Base-by-base conservation (phyloP, 371 early-diverging fungal species). In the Mucor mucedo region DNA sequence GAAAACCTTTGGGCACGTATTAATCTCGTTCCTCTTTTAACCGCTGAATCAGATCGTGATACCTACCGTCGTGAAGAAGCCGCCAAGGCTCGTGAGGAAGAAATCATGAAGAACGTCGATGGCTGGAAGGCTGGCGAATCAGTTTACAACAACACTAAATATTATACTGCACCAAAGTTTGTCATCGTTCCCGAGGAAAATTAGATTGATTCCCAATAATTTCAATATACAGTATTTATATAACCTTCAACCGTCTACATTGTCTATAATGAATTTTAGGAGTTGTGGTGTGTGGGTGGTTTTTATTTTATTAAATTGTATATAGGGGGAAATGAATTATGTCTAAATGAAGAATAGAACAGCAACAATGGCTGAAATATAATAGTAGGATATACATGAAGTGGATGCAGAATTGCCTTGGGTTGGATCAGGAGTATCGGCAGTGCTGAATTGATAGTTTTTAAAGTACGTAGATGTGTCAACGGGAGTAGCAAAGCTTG, bases 1-100 rank as follows among this genome's bases (percentile, higher is more conserved):
- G 98, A 97, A 78, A 94, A 95, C 70, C 84, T 89, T 35, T 98
- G 98, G 98, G 77, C 92, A 52, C 90, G 98, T 48, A 93, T 98
- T 69, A 85, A 93, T 82, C 75, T 95, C 42, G 72, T 91, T 38
- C 98, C 98, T 5, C 69, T 97, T 67, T 85, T 97, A 56, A 91
- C 93, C 65, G 97, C 98, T 54, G 98, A 98, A 83, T 74, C 89
- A 3, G 98, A 98, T 76, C 90, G 98, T 44, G 97, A 97, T 74
- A 74, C 84, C 35, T 93, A 93, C 68, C 92, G 98, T 55, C 87
- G 96, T n/a, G 76, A 88, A 52, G 78, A 83, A 44, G 92, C 94
- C 8, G 80, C 89, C 49, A 85, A 87, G 53, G 85, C 84, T 40
- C 85, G 92, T 30, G 98, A 96, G 75, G 84, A 87, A 30, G 91